These are phyloP conservation scores for Russula lepida DNA, from an alignment of 768 basidiomycete species.

Conservation along the genomic window DNA sequence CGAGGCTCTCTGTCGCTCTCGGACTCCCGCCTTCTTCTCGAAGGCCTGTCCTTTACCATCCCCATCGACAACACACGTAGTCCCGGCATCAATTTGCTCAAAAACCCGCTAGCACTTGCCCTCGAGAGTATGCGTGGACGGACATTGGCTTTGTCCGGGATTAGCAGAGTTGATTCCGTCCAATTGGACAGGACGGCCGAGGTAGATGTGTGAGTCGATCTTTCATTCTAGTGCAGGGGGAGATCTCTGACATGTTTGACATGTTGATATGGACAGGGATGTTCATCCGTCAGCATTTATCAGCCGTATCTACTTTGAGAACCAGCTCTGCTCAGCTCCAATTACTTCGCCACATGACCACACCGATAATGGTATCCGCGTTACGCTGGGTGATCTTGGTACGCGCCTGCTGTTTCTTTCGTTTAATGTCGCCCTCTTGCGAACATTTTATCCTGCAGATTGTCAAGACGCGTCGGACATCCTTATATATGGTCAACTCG, in stretches of 20 bases:
- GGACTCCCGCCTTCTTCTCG: slow-evolving; percentile 62
- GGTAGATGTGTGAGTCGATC: slow-evolving; percentile 37
- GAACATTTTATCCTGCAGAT: slow-evolving; percentile 31
- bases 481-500: slow-evolving; percentile 42
- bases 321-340: slow-evolving; percentile 48
- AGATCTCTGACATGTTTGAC: neutral
- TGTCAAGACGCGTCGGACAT: slow-evolving; percentile 65
- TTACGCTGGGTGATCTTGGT: slow-evolving; percentile 67
- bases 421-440: neutral
- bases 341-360: slow-evolving; percentile 28
- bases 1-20: slow-evolving; percentile 67
- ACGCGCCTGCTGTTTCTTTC: slow-evolving; percentile 22
- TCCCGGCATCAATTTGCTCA: slow-evolving; percentile 34
- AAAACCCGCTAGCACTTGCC: slow-evolving; percentile 62
- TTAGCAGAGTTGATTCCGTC: slow-evolving; percentile 43
- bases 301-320: slow-evolving; percentile 62
- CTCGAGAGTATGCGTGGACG: slow-evolving; percentile 76
- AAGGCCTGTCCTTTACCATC: slow-evolving; percentile 63
- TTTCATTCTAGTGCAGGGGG: neutral
- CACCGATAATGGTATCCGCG: slow-evolving; percentile 53
- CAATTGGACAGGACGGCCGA: slow-evolving; percentile 53
- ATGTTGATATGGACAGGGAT: slow-evolving; percentile 40
- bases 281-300: slow-evolving; percentile 59
- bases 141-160: slow-evolving; percentile 49
- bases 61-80: slow-evolving; percentile 30